Evolutionary conservation across 306 rosid genomes (phyloP), one percentile per base, ranked within the genome.

Genomic region (Sicyos edulis): DNA sequence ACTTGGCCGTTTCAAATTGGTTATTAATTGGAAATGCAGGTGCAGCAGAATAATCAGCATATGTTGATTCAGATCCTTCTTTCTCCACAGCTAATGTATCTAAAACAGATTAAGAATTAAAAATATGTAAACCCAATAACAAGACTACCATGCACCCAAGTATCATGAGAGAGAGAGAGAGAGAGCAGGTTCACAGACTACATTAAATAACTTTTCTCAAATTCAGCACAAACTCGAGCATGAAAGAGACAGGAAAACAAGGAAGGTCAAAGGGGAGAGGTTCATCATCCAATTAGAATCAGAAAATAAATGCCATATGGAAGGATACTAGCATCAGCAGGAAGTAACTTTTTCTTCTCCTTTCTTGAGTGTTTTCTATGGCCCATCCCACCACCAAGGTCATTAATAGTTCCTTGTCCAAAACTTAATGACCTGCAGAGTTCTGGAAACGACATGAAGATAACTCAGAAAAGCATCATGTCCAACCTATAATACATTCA

Each of bases 281-380:
- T 63, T 12, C 54, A 29, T 73, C 37, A 44, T 66, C 70, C 20
- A 58, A 56, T n/a, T 49, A 53, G 40, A 34, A 53, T 21, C 19
- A 16, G 34, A 16, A 10, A 34, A 72, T 24, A 17, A n/a, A 68
- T 14, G 69, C 20, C 40, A 76, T 72, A 34, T 57, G 79, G 58
- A 73, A 80, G 96, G 99, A 91, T 91, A 91, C 99, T 76, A 76
- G 86, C 82, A 83, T 78, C 78, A 71, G 81, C 81, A 74, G 79
- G 76, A 45, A 81, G 54, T 77, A 80, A 72, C 87, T 87, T 93
- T 77, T 87, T 93, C 88, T 70, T 87, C 83, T 87, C 93, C 75
- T 86, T 93, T 86, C 88, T 90, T 20, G 86, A 80, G 71, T 88
- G 87, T 74, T 87, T 93, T 73, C 85, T 87, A 47, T 82, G 85